These are phyloP conservation scores for Phialemonium atrogriseum DNA, from an alignment of 2,329 filamentous ascomycete species.

Conservation along the genomic window DNA sequence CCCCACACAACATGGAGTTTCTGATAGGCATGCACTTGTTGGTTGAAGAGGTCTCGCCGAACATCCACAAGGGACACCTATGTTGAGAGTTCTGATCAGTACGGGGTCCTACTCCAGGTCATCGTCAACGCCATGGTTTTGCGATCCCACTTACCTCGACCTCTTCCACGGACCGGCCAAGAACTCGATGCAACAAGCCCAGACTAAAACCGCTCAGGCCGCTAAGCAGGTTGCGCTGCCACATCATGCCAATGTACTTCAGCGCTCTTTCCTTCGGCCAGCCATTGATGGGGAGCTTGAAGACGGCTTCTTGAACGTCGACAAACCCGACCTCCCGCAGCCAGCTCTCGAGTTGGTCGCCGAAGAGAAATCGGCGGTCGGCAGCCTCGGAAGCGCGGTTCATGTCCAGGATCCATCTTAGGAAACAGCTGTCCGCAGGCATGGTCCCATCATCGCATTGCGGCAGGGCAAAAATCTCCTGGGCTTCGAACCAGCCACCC, in stretches of 20 bases:
- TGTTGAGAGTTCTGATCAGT: neutral
- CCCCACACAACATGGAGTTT: conserved; percentile 42
- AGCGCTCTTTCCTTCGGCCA: conserved; percentile 20
- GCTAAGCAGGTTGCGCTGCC: conserved; percentile 18
- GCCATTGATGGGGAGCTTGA: conserved; percentile 23
- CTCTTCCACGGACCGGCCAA: conserved; percentile 32
- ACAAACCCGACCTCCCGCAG: conserved; percentile 20
- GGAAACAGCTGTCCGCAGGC: conserved; percentile 7
- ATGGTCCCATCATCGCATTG: conserved; percentile 19
- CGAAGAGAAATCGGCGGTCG: conserved; percentile 11
- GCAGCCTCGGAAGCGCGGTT: conserved; percentile 7
- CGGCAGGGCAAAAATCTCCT: conserved; percentile 31
- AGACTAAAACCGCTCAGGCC: conserved; percentile 23
- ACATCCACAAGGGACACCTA: conserved; percentile 42
- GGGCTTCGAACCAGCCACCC: conserved; percentile 47
- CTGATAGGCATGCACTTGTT: conserved; percentile 38
- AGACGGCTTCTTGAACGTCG: conserved; percentile 18
- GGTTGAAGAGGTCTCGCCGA: conserved; percentile 36
- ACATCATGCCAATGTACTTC: conserved; percentile 23
- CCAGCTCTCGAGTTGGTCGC: conserved; percentile 14
- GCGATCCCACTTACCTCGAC: conserved; percentile 33
- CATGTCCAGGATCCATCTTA: conserved; percentile 15
- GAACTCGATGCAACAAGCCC: conserved; percentile 22
- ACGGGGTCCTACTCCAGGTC: too few relatives aligned
- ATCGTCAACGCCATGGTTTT: too few relatives aligned